Evolutionary conservation across 345 rosid species (phyloP), one percentile per base, ranked within the genome.

Genomic region (Arabis hirsuta): DNA sequence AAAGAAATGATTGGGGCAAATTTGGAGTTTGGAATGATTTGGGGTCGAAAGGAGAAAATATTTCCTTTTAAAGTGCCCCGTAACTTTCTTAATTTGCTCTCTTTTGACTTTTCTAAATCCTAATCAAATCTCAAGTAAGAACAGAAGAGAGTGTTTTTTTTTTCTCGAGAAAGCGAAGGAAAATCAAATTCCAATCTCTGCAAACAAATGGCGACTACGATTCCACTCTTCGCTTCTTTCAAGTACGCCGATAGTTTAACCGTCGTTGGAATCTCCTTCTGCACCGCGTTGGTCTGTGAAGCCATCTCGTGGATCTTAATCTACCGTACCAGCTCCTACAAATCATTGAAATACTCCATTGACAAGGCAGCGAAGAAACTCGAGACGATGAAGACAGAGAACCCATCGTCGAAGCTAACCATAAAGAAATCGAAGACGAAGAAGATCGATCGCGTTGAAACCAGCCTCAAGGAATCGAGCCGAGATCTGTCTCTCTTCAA

Each of bases 351-450:
- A 73, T 89, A 91, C 79, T 89, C 99, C 58, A 95, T 91, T 68
- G 96, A 95, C 84, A 89, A 85, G 55, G 99, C 99, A 5, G 84
- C 99, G 32, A 95, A 91, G 85, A 95, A 91, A 73, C 93, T 95
- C 56, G 99, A 95, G 81, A 81, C 87, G 46, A 89, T 95, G 97
- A 91, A 89, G 58, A 90, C 90, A 8, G 89, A 88, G 26, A 78
- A 87, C 55, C 79, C 78, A 43, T 73, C 88, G 0, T 69, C 77
- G 52, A 84, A 85, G 78, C 73, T 87, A 77, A 51, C 73, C 48
- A 69, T 22, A 43, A 95, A 87, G 72, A 92, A 92, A 57, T 89
- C 98, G 50, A 91, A 91, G 71, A 84, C 97, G 78, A 91, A 87
- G 91, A 95, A 90, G 81, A 90, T 95, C 43, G 98, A 95, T 79